phyloP scores from a whole-genome alignment of 2,329 filamentous ascomycete species.

The Cordyceps cicadae region DNA sequence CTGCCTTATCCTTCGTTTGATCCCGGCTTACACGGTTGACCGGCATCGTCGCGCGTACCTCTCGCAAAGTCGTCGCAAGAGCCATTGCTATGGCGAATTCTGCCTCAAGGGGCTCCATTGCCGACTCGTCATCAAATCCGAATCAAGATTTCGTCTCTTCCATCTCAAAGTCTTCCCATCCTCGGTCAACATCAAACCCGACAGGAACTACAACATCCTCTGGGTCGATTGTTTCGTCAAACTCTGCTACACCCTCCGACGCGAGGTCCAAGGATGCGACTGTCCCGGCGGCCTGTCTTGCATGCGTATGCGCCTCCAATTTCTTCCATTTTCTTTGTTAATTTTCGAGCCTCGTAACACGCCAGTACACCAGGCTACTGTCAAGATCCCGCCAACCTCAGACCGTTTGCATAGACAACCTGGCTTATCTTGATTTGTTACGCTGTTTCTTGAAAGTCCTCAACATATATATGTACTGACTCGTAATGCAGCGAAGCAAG shows the following conservation, averaged over 20 bases:
- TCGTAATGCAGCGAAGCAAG: constrained; percentile 41
- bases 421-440: background rate
- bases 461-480: background rate
- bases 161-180: background rate
- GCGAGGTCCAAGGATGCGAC: constrained; percentile 23
- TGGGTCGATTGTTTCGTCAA: constrained; percentile 16
- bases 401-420: background rate
- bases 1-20: background rate
- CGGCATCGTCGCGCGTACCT: background rate
- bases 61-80: background rate
- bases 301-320: constrained; percentile 39
- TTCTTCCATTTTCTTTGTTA: background rate
- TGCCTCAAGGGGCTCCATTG: background rate
- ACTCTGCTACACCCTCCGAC: constrained; percentile 17
- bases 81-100: constrained; percentile 5
- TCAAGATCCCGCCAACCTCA: constrained; percentile 2
- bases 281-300: constrained; percentile 45
- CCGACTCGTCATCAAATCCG: background rate
- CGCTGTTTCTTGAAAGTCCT: background rate
- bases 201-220: background rate
- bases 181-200: background rate
- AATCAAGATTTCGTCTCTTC: background rate
- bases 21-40: background rate
- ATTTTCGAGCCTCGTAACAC: background rate
- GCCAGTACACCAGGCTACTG: constrained; percentile 11